Conservation (phyloP, 106 monocot species). For the Alisma plantagoaquatica region DNA sequence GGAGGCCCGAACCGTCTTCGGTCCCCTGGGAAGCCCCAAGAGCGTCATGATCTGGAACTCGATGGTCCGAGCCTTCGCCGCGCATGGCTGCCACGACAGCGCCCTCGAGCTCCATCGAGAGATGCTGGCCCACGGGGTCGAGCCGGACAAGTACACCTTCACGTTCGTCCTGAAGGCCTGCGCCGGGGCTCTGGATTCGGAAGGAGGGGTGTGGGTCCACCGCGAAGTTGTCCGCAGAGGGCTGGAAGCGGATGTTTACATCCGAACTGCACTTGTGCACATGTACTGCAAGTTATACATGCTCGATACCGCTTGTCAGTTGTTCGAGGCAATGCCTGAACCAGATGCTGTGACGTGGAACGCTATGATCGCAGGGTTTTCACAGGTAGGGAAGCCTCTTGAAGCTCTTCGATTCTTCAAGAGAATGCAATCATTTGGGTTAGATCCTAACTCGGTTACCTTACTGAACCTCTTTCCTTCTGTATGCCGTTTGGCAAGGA, state of each 20-base stretch:
- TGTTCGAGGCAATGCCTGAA: constrained; percentile 50
- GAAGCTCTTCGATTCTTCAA: constrained; percentile 32
- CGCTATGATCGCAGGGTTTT: constrained; percentile 51
- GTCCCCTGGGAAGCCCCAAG: background rate
- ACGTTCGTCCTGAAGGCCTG: constrained; percentile 56
- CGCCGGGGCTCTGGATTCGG: constrained; percentile 18
- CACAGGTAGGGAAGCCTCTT: constrained; percentile 12
- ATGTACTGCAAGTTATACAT: constrained; percentile 48
- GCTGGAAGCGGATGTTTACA: constrained; percentile 31
- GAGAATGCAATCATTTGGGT: constrained; percentile 22
- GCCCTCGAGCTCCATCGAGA: constrained; percentile 5
- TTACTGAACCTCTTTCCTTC: constrained; percentile 62
- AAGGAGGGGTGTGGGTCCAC: constrained; percentile 20
- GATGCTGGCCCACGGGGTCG: background rate
- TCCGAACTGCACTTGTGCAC: constrained; percentile 45
- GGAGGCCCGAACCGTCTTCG: constrained; percentile 9
- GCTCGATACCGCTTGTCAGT: constrained; percentile 21
- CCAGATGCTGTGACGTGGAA: constrained; percentile 58
- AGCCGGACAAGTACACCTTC: constrained; percentile 61
- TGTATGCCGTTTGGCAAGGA: constrained; percentile 23
- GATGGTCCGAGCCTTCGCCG: constrained; percentile 7
- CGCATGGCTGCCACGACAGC: background rate
- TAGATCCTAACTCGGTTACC: constrained; percentile 36
- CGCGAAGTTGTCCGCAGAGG: constrained; percentile 25
- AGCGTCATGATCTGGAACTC: background rate